Evolutionary conservation across 192 early-diverging fungal species (phyloP).

Genomic region (Thamnidium elegans): DNA sequence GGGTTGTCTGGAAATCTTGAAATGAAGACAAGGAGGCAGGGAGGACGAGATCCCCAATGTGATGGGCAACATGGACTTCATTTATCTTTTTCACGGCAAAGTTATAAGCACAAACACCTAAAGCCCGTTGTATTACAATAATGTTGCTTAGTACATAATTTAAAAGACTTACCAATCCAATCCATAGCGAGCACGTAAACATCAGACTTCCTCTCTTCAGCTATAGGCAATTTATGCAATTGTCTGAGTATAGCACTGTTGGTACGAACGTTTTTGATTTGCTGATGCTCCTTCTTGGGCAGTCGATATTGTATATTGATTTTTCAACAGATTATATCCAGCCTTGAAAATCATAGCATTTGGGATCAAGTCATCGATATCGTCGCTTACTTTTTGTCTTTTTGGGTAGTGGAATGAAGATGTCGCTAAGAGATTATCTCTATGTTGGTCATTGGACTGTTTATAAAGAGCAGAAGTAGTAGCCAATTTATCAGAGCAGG

Average conservation of each 20-base stretch:
- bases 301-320: no score
- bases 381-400: no score
- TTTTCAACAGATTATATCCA: no score
- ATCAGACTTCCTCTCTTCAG: neutral
- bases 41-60: neutral
- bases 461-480: no score
- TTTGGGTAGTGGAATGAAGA: no score
- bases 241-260: neutral
- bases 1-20: neutral
- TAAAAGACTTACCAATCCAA: neutral
- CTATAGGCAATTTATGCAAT: neutral
- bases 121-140: neutral
- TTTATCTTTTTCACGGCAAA: neutral
- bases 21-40: neutral
- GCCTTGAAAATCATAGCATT: no score
- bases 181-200: neutral
- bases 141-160: neutral
- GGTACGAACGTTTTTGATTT: neutral
- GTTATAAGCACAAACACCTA: neutral
- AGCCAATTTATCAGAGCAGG: no score
- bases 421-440: no score
- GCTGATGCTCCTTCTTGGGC: neutral
- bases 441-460: no score
- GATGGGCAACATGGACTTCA: neutral
- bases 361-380: no score